Percentiles rank a stretch among this genome's conserved stretches.
Conservation (phyloP, 2,329 filamentous ascomycete genomes). For the Zymoseptoria pseudotritici region DNA sequence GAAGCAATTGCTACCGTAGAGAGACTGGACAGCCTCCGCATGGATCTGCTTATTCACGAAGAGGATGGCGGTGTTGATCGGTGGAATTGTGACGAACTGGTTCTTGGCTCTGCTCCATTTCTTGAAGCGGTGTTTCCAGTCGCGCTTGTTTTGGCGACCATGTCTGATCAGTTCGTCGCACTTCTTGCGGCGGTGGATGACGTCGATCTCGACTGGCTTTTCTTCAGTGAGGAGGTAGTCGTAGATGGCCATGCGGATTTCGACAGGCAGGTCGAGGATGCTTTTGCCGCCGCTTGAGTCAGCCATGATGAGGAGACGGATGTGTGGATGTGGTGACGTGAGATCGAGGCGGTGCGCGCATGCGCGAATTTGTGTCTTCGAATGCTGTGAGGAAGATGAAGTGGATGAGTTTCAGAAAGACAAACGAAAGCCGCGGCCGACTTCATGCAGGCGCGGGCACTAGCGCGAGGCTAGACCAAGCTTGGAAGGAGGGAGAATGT, state of each 20-base stretch:
- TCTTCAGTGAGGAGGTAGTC: conserved; percentile 7
- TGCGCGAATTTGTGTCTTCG: neutral
- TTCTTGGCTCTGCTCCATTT: neutral
- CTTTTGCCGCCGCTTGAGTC: neutral
- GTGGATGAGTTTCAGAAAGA: neutral
- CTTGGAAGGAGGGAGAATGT: neutral
- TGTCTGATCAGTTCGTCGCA: neutral
- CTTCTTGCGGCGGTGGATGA: neutral
- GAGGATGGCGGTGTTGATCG: conserved; percentile 2
- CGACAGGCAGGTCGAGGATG: conserved; percentile 7
- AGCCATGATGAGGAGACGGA: neutral
- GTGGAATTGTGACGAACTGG: neutral
- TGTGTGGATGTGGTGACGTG: neutral
- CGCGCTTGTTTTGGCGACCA: neutral
- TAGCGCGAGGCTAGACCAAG: neutral
- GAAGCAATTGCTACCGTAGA: conserved; percentile 6
- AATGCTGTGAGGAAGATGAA: neutral
- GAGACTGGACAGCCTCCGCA: conserved; percentile 1
- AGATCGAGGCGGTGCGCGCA: neutral
- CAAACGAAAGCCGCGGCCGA: neutral
- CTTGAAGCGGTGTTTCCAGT: neutral
- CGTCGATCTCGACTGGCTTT: neutral
- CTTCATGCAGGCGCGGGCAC: neutral
- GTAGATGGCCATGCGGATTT: conserved; percentile 12
- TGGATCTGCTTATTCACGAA: conserved; percentile 2